Evolutionary conservation across 2,329 filamentous ascomycete genomes (phyloP), one percentile per base, ranked within the genome.

Genomic region (Byssochlamys sp.): DNA sequence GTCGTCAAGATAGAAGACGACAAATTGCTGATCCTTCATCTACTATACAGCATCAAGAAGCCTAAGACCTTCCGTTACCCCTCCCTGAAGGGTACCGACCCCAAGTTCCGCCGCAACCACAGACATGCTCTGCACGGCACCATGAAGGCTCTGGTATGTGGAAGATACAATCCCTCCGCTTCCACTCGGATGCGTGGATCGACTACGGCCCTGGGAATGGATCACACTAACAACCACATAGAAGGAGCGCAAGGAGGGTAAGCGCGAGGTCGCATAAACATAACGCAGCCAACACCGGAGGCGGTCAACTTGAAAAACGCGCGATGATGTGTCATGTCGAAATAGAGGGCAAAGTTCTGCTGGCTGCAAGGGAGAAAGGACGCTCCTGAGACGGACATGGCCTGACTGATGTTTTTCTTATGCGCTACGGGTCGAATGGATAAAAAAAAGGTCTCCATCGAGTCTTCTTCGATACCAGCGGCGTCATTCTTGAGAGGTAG

Each of bases 91-190:
- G 94, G 94, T 73, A 94, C 90, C 78, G 94, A 99, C 82, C 91
- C 94, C 77, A 99, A 99, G 87, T 99, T 99, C 86, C 88, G 94
- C 80, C 88, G 94, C 82, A 99, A 99, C 86, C 94, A 99, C 84
- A 90, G 91, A 84, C 92, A 99, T 86, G 94, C 94, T 80, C 91
- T 97, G 66, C 94, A 97, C 84, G 94, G 94, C 79, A 99, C 91
- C 77, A 91, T 90, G 84, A 95, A 90, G 84, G 94, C 94, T 77
- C 82, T 99, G 83, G 92, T 97, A 87, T 74, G 89, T 83, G 9
- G 19, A 52, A 39, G 12, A 49, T 33, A 51, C 39, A 26, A 11
- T 5, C 39, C 39, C 39, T 5, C n/a, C 29, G 29, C 39, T 45
- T 19, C 39, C 6, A 45, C 19, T 19, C 7, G 39, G 39, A 19